Evolutionary conservation across 1,139 yeast species (phyloP).

Genomic region (Spathaspora sp.): DNA sequence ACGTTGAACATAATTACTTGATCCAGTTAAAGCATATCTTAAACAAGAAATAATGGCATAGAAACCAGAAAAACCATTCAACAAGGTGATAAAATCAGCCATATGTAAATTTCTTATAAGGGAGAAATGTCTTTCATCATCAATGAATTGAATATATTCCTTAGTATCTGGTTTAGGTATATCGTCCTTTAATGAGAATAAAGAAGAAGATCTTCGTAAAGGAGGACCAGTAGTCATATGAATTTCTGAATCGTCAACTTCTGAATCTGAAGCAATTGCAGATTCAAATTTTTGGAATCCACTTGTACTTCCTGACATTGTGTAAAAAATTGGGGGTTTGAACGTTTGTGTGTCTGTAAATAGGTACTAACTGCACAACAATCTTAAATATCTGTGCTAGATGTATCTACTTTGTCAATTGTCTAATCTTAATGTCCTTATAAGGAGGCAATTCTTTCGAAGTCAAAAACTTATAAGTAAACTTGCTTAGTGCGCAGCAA

Average conservation of each 20-base stretch:
- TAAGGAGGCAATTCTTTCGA: not conserved
- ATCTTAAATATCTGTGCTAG: not conserved
- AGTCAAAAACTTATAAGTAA: too few species aligned
- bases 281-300: conserved; percentile 24
- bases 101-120: conserved; percentile 79
- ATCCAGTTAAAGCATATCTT: conserved; percentile 69
- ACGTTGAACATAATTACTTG: conserved; percentile 73
- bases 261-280: conserved; percentile 40
- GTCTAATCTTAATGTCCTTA: not conserved
- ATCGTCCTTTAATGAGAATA: conserved; percentile 43
- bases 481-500: too few species aligned
- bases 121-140: conserved; percentile 77
- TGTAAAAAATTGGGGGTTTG: not conserved
- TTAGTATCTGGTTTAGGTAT: conserved; percentile 65
- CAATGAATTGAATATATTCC: conserved; percentile 75
- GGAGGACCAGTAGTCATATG: conserved; percentile 17
- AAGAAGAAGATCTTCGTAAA: conserved; percentile 45
- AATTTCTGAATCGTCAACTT: conserved; percentile 17
- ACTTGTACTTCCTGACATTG: conserved; percentile 7
- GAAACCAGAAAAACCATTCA: conserved; percentile 89
- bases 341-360: not conserved
- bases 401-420: not conserved
- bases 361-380: not conserved
- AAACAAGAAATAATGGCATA: conserved; percentile 85
- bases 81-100: conserved; percentile 93